Base-by-base conservation (phyloP, 805 yeast genomes). In the Wickerhamomyces canadensis region DNA sequence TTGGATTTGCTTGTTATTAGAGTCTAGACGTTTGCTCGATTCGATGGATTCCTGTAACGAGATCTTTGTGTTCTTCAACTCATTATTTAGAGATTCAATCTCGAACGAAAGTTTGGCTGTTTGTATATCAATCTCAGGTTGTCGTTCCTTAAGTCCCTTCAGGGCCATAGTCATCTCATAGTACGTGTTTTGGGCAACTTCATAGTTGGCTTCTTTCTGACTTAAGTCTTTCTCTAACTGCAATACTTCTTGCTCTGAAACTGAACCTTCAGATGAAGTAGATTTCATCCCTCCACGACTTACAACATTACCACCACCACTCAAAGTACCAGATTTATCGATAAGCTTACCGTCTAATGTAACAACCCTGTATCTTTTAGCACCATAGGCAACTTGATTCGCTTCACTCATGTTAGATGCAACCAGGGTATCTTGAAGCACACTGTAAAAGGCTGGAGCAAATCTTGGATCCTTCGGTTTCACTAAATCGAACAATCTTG, bases 281-380 rank as follows among this genome's bases (percentile, higher is more conserved):
- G 60, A 51, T 40, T 70, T 76, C 95, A 93, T 87, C 3, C 83
- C 80, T 6, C 98, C 98, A 35, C 72, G 72, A 14, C 74, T 70
- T 8, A 70, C 73, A 27, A 72, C 66, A 37, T 70, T 73, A 36
- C 98, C 98, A 62, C 99, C 99, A 51, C 99, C 99, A 33, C 95
- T 78, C 80, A 94, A 80, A 1, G 97, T 85, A 60, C 99, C 99
- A 2, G 95, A 84, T 13, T 81, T 78, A 51, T 89, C 97, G 39
- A 93, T 91, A 17, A 93, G 65, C 49, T 87, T 83, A 18, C 99
- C 99, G 57, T 85, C 95, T 8, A 88, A 58, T 0, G 98, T 88
- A 0, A 94, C 98, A 18, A 91, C 98, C 49, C 95, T 74, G 71
- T 76, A 84, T 50, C 98, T 68, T 48, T 68, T 77, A 14, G 69